Evolutionary conservation across 2,329 filamentous ascomycete species (phyloP), one percentile per base, ranked within the genome.

Genomic region (Dactylellina parvicollis): DNA sequence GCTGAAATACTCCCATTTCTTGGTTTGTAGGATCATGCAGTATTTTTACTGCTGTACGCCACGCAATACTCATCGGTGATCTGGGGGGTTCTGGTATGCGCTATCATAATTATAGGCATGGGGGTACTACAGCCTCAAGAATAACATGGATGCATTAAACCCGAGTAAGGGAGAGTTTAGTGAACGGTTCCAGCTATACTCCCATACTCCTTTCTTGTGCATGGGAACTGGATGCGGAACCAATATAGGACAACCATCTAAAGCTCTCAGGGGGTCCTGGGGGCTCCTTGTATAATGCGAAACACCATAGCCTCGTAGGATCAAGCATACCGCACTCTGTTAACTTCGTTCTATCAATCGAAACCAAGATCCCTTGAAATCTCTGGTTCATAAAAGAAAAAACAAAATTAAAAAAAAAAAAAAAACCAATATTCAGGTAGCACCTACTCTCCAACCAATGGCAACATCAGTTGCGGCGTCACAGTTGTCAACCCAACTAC

Each of bases 381-480:
- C 12, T 14, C 12, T 3, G 10, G 12, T 38, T 9, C 34, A 5
- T 14, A 3, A 38, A n/a, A n/a, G 12, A 38, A 38, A 38, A 38
- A 38, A 32, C 7, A 16, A 22, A 20, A 10, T 49, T 49, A 10
- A 26, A 28, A 22, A 26, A 44, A 49, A 28, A 50, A 4, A 8
- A n/a, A 32, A 50, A 34, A 18, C 3, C 14, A 34, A 50, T 2
- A 20, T 50, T 50, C 34, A 16, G 7, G 18, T 12, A 18, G 42
- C 24, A 74, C 75, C 56, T 62, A 76, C 75, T 94, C 90, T 1
- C 90, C 90, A 0, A 93, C 90, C 0, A 95, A 83, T 0, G 91
- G 91, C 14, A 95, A 87, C 90, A 95, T 92, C 61, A 90, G 82
- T 80, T 90, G 88, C 10, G 90, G 91, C 2, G 91, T 94, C 1